Evolutionary conservation across 345 rosid species (phyloP), one percentile per base, ranked within the genome.

Genomic region (Salix exigua): DNA sequence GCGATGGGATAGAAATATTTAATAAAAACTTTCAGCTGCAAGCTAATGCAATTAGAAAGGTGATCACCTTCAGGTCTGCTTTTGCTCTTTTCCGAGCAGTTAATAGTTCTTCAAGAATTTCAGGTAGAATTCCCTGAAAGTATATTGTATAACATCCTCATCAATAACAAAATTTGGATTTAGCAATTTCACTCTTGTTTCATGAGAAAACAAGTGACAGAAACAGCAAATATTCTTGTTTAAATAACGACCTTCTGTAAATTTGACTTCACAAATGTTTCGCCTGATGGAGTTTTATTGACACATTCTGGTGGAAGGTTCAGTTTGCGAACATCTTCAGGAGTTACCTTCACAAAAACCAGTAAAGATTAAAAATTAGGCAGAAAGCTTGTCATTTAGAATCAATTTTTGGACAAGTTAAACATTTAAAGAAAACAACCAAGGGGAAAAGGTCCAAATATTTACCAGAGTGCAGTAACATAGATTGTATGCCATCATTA

Each of bases 401-500:
- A 66, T 38, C 44, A 19, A 51, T 53, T 68, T 12, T 44, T 62
- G 1, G 3, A 40, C 13, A 40, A 7, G 11, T 33, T 30, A 6
- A 28, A 51, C 51, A 71, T 19, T 18, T 75, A 66, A 72, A 33
- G 5, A 69, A 28, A 74, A 46, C 67, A 77, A 35, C 31, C 53
- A 40, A 72, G 40, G 33, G 68, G 71, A 50, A 60, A 63, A 7
- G 44, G 68, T 76, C 67, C 67, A 73, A 62, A 83, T 65, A 79
- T 71, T 82, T 80, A 96, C 99, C 96, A 96, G 83, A 50, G 97
- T 93, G 83, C 98, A 91, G 86, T 93, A 96, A 79, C 99, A 96
- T 66, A 96, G 80, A 86, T 96, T 96, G 86, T 93, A 96, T 64
- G 99, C 99, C 99, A 93, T 96, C 99, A 96, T 96, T 82, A 96